Conservation (phyloP, 2,329 filamentous ascomycete genomes). For the Fusarium sp. region DNA sequence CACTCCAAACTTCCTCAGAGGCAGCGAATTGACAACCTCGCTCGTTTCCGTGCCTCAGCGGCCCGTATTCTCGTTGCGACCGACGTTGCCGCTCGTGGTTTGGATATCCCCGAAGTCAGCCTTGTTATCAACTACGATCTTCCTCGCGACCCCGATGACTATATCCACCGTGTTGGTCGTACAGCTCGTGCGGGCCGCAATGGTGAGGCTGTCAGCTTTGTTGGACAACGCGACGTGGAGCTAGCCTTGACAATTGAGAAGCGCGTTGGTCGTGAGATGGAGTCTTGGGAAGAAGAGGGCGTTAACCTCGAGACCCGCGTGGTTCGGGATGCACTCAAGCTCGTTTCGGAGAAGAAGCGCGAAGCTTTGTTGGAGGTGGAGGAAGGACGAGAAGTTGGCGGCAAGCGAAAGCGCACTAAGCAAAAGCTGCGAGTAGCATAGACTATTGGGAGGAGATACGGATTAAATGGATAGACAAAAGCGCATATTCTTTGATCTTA, state of each 20-base stretch:
- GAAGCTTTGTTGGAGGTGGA: constrained; percentile 93
- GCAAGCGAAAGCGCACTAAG: constrained; percentile 80
- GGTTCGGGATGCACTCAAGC: constrained; percentile 85
- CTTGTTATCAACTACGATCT: constrained; percentile 97
- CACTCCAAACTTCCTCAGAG: constrained; percentile 90
- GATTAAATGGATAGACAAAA: constrained; percentile 29
- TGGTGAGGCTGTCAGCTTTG: constrained; percentile 87
- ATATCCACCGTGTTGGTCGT: constrained; percentile 95
- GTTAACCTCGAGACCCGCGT: constrained; percentile 96
- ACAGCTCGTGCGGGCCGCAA: constrained; percentile 91
- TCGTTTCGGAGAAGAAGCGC: constrained; percentile 95
- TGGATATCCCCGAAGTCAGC: constrained; percentile 93
- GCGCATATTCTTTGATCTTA: constrained; percentile 17
- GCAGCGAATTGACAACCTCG: constrained; percentile 89
- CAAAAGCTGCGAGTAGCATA: constrained; percentile 65
- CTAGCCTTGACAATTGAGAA: constrained; percentile 91
- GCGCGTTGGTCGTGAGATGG: constrained; percentile 85
- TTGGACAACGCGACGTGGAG: constrained; percentile 93
- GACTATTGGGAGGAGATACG: not conserved
- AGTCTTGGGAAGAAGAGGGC: constrained; percentile 87
- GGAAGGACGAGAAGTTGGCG: constrained; percentile 90
- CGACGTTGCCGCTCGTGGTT: constrained; percentile 92
- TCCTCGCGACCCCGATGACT: constrained; percentile 95
- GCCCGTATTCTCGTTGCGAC: constrained; percentile 94
- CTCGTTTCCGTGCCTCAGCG: constrained; percentile 89